Evolutionary conservation across 495 filamentous ascomycete genomes (phyloP), one percentile per base, ranked within the genome.

Genomic region (Chaetomium cochliodes): DNA sequence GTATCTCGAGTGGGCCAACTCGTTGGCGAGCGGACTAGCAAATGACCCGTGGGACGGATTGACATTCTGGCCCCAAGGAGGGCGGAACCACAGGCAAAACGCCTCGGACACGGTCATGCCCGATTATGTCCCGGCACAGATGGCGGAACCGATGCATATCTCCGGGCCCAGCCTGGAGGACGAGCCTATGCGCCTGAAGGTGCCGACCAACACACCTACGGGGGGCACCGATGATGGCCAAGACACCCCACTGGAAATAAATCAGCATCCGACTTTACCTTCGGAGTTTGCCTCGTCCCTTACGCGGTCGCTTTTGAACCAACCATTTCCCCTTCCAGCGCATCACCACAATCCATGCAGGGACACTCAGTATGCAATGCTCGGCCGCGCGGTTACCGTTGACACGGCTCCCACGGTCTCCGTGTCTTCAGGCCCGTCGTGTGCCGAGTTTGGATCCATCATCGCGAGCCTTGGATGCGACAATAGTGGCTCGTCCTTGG

Each of bases 301-400:
- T 18, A 74, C 77, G 0, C 71, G 80, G 42, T 79, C 79, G 20
- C 70, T 81, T 20, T 63, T 81, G 33, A 80, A 79, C 64, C 79
- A 81, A 57, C 77, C 79, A 8, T 65, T 76, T 18, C 74, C 77
- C 2, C 66, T 77, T 20, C 74, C 77, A 2, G 64, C 76, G 16
- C 70, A 70, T 12, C 58, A 66, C 18, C 69, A 73, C 33, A 66
- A 53, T 25, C 65, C 74, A 49, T 58, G 65, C 50, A 80, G 80
- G 56, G 77, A 81, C 52, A 76, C 73, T 23, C 67, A 69, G 18
- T 72, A 71, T 20, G 58, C 72, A 16, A 58, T 58, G 16, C n/a
- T 61, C 9, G 49, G 25, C 16, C 56, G 52, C 2, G 60, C 64
- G 53, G 67, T 54, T 8, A 25, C 12, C 22, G 28, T 53, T 30